phyloP scores from a whole-genome alignment of 805 yeast species.

The Kregervanrija fluxuum region DNA sequence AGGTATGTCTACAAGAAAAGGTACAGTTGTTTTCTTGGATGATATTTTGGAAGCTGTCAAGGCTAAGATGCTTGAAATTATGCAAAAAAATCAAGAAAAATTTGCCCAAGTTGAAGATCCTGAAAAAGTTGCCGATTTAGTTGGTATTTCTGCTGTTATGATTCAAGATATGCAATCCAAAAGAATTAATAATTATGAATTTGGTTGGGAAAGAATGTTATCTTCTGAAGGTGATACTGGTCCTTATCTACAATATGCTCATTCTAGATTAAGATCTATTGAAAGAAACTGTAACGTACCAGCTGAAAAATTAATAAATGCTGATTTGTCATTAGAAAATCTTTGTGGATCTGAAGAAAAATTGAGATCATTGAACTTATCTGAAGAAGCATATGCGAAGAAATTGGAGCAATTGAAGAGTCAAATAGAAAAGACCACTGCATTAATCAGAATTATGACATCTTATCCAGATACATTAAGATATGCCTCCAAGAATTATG shows the following conservation, averaged over 20 bases:
- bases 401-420: conserved; percentile 23
- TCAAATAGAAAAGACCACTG: conserved; percentile 31
- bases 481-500: conserved; percentile 75
- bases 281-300: conserved; percentile 71
- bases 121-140: conserved; percentile 87
- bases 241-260: conserved; percentile 97
- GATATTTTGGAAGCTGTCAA: conserved; percentile 88
- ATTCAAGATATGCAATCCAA: conserved; percentile 98
- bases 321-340: conserved; percentile 25
- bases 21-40: conserved; percentile 97
- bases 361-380: conserved; percentile 16
- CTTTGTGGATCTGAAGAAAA: conserved; percentile 24
- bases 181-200: conserved; percentile 91
- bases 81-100: conserved; percentile 86
- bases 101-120: conserved; percentile 92
- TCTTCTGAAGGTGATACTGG: conserved; percentile 99
- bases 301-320: conserved; percentile 18
- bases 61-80: conserved; percentile 91
- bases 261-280: conserved; percentile 91
- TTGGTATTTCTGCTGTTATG: conserved; percentile 97
- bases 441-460: conserved; percentile 68
- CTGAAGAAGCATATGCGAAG: conserved; percentile 24
- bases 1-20: conserved; percentile 98
- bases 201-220: conserved; percentile 97
- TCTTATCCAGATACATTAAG: conserved; percentile 88